Evolutionary conservation across 2,329 filamentous ascomycete genomes (phyloP), one percentile per base, ranked within the genome.

Genomic region (Sclerotinia minor): DNA sequence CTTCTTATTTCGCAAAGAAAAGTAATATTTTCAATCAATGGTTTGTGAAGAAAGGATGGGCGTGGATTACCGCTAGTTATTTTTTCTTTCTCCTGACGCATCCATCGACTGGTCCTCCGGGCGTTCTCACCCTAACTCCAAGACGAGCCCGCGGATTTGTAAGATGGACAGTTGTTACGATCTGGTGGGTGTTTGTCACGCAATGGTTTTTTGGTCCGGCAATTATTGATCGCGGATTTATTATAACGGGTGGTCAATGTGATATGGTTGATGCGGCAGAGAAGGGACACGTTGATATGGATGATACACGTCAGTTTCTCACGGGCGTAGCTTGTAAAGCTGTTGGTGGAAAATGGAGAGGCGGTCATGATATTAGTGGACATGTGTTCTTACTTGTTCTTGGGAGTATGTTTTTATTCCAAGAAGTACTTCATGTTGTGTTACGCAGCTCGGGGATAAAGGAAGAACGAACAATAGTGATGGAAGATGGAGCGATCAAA

Each of bases 171-270:
- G 80, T 89, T 11, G 86, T 92, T 0, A 98, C 95, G 11, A 75
- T 80, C 1, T 89, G 89, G 79, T 99, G 95, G 95, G 83, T 92
- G 53, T 80, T 92, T 50, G 88, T 95, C 24, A 99, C 95, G 71
- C 95, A 98, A 81, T 98, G 95, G 95, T 98, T 89, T 79, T 97
- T 99, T 75, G 95, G 95, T 0, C 89, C 95, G 2, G 84, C 93
- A 26, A 82, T 99, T 60, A 94, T 98, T 74, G 95, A 99, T 78
- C 89, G 94, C 67, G 87, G 90, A 4, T 99, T 98, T 78, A 83
- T 87, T n/a, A 85, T 92, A 78, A 97, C 92, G 0, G 95, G 95
- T 3, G 95, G 95, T 1, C 86, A 85, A 75, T 99, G 95, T 78
- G 88, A 92, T 76, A 74, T 87, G 19, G 81, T 87, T 3, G 76